Conservation (phyloP, 2,329 filamentous ascomycete species). For the Pseudocercospora macadamiae region DNA sequence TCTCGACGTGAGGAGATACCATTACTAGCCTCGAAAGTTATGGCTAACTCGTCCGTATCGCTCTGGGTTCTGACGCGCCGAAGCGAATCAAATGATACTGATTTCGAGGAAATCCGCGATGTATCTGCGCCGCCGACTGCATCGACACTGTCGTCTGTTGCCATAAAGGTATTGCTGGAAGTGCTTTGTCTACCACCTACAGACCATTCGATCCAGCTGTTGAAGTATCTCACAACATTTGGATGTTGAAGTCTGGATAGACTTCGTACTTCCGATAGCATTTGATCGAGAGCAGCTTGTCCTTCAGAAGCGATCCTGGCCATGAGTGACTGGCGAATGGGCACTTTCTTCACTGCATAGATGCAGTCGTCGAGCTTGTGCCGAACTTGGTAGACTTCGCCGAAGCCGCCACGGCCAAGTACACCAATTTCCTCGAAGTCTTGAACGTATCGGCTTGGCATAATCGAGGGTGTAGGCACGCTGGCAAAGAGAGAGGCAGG, state of each 20-base stretch:
- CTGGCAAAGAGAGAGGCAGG: conserved; percentile 20
- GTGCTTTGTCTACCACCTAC: neutral
- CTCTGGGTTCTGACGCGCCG: conserved; percentile 25
- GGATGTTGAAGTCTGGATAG: conserved; percentile 65
- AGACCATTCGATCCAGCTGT: conserved; percentile 63
- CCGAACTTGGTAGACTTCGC: conserved; percentile 60
- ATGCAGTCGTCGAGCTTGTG: conserved; percentile 64
- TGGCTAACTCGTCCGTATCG: conserved; percentile 18
- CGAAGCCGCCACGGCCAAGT: conserved; percentile 66
- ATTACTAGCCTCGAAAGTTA: conserved; percentile 22
- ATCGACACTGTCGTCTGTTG: conserved; percentile 20
- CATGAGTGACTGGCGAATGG: conserved; percentile 52
- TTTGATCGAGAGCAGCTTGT: conserved; percentile 57
- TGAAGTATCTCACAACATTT: conserved; percentile 69
- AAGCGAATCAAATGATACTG: conserved; percentile 8
- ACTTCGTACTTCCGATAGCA: conserved; percentile 64
- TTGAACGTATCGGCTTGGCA: conserved; percentile 50
- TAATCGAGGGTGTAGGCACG: conserved; percentile 27
- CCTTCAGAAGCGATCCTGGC: conserved; percentile 54
- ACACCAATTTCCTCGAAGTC: conserved; percentile 59
- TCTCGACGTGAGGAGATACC: neutral
- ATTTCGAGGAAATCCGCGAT: neutral
- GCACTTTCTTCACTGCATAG: conserved; percentile 70
- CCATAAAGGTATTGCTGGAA: neutral
- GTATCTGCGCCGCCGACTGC: conserved; percentile 32